Conservation (phyloP, 768 basidiomycete species). For the Kwoniella europaea region DNA sequence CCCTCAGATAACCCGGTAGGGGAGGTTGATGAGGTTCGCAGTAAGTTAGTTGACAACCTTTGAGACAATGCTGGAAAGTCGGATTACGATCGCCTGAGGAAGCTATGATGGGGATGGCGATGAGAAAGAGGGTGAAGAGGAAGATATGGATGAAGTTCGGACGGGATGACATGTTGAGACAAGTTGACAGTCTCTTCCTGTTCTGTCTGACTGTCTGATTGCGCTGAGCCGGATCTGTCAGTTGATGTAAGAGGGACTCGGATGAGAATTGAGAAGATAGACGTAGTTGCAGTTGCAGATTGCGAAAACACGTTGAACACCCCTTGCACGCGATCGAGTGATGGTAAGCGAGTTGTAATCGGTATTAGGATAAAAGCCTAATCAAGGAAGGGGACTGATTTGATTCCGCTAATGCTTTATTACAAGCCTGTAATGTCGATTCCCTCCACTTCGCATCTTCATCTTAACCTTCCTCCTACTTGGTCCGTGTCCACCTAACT, state of each 20-base stretch:
- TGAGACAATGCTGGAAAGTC: slow-evolving; percentile 65
- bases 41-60: slow-evolving; percentile 60
- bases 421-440: background rate
- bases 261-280: too few relatives aligned
- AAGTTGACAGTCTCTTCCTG: too few relatives aligned
- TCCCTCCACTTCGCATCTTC: slow-evolving; percentile 13
- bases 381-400: background rate
- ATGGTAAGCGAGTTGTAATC: background rate
- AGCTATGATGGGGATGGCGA: slow-evolving; percentile 56
- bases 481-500: background rate
- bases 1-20: slow-evolving; percentile 65
- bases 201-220: too few relatives aligned
- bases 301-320: too few relatives aligned
- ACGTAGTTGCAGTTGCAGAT: too few relatives aligned
- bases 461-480: background rate
- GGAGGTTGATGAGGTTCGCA: slow-evolving; percentile 60
- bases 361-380: background rate
- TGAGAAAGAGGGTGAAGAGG: slow-evolving; percentile 10
- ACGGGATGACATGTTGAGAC: too few relatives aligned
- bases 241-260: too few relatives aligned
- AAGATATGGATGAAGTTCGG: background rate
- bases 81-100: slow-evolving; percentile 70
- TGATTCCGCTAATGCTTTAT: slow-evolving; percentile 21
- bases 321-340: too few relatives aligned
- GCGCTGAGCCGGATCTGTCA: too few relatives aligned